Conservation (phyloP, 192 early-diverging fungal species). For the Coemansia umbellata region DNA sequence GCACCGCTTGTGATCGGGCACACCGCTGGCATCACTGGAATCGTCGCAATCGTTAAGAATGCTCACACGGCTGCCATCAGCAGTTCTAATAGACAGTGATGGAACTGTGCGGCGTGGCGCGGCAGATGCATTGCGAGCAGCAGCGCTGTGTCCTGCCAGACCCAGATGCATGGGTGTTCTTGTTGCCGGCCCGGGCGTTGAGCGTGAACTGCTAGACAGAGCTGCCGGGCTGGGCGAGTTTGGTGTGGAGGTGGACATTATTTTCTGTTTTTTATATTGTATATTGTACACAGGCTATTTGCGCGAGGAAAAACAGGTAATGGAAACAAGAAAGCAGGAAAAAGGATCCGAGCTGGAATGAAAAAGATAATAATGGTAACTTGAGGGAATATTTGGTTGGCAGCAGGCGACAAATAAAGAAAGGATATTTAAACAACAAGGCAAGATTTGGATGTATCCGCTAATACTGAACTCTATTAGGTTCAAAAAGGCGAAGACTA, state of each 20-base stretch:
- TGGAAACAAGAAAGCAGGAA: neutral
- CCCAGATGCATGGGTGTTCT: slow-evolving; percentile 29
- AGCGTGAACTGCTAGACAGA: slow-evolving; percentile 4
- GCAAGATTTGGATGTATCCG: too few relatives aligned
- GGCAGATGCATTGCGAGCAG: neutral
- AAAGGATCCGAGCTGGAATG: too few relatives aligned
- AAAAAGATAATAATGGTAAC: slow-evolving; percentile 1
- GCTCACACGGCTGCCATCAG: slow-evolving; percentile 41
- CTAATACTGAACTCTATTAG: too few relatives aligned
- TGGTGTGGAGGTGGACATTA: slow-evolving; percentile 30
- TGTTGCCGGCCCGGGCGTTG: slow-evolving; percentile 20
- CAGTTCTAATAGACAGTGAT: slow-evolving; percentile 44
- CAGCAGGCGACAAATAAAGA: too few relatives aligned
- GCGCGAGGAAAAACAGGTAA: neutral
- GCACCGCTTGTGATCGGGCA: slow-evolving; percentile 30
- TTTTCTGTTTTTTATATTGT: neutral
- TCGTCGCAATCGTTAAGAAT: slow-evolving; percentile 43
- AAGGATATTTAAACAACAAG: too few relatives aligned
- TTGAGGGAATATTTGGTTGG: neutral
- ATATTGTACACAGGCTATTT: slow-evolving; percentile 6
- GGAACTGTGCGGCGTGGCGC: slow-evolving; percentile 16
- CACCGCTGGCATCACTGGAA: neutral
- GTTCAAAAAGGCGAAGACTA: neutral
- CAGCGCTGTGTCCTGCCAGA: slow-evolving; percentile 3
- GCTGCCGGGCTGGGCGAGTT: slow-evolving; percentile 11